phyloP scores from a whole-genome alignment of 352 stramenopile species.

The Pythium periplocum region DNA sequence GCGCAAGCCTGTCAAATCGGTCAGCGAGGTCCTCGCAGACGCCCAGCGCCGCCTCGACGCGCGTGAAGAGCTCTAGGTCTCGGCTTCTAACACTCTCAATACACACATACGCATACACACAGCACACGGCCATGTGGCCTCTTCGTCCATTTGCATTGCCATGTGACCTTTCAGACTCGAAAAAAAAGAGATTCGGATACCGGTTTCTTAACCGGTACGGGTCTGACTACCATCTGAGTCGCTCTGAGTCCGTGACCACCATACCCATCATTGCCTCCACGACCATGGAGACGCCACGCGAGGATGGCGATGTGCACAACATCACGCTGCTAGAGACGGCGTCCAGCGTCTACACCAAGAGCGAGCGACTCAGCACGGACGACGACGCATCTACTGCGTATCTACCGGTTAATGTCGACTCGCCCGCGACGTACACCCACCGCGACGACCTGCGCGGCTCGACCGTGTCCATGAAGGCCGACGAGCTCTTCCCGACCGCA shows the following conservation, averaged over 20 bases:
- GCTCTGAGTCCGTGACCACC: no score
- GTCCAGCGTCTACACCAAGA: conserved; percentile 13
- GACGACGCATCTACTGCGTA: conserved; percentile 22
- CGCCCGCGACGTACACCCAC: conserved; percentile 4
- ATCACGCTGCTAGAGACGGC: conserved; percentile 28
- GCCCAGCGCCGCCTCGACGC: not conserved
- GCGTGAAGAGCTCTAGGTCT: conserved; percentile 1
- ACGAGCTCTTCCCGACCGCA: not conserved
- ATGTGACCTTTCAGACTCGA: no score
- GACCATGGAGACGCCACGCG: conserved; percentile 3
- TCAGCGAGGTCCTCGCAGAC: conserved; percentile 4
- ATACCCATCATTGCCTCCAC: not conserved
- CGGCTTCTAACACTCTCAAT: no score
- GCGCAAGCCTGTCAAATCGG: conserved; percentile 6
- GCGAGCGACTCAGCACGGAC: conserved; percentile 9
- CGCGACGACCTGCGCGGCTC: not conserved
- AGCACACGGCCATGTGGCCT: no score
- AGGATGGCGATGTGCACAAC: conserved; percentile 8
- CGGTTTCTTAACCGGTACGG: no score
- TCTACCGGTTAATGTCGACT: conserved; percentile 14
- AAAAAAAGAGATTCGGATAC: no score
- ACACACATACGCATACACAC: no score
- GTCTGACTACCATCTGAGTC: no score
- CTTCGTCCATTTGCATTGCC: no score
- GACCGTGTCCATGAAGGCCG: not conserved